Percentiles rank a stretch among this genome's conserved stretches.
Conservation (phyloP, 2,329 filamentous ascomycete genomes). For the Aspergillus sergii region DNA sequence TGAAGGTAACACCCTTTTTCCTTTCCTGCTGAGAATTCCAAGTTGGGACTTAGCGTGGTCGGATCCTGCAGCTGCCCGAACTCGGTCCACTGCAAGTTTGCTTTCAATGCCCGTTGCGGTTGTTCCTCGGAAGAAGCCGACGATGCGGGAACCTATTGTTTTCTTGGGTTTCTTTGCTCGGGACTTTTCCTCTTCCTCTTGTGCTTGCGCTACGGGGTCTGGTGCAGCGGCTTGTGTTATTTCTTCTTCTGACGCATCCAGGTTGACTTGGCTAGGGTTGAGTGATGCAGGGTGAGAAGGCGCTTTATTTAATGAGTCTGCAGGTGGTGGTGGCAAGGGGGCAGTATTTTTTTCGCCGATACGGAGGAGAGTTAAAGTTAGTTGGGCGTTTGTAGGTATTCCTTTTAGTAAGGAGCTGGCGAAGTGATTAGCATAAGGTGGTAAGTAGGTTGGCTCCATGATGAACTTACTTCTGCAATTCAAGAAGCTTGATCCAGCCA, state of each 20-base stretch:
- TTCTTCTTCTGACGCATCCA: slow-evolving; percentile 67
- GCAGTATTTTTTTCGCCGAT: slow-evolving; percentile 83
- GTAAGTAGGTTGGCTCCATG: too few relatives aligned
- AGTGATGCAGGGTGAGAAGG: slow-evolving; percentile 38
- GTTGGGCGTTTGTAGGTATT: slow-evolving; percentile 82
- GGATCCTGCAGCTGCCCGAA: slow-evolving; percentile 66
- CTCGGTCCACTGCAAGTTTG: slow-evolving; percentile 70
- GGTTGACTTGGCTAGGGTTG: slow-evolving; percentile 49
- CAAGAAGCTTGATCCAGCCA: slow-evolving; percentile 74
- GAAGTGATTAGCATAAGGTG: not conserved
- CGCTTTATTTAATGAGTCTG: slow-evolving; percentile 27
- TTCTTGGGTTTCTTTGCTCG: slow-evolving; percentile 23
- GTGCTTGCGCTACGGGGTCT: slow-evolving; percentile 53
- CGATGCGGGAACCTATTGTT: slow-evolving; percentile 56
- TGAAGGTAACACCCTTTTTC: slow-evolving; percentile 45
- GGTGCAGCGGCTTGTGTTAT: slow-evolving; percentile 64
- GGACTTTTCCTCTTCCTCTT: slow-evolving; percentile 60
- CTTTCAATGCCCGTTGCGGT: slow-evolving; percentile 73
- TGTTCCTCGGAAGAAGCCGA: slow-evolving; percentile 69
- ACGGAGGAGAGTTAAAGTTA: slow-evolving; percentile 78
- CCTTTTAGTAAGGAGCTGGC: slow-evolving; percentile 70
- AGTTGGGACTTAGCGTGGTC: slow-evolving; percentile 70
- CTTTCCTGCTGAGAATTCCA: slow-evolving; percentile 64
- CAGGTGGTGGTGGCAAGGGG: slow-evolving; percentile 68
- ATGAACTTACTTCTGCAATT: slow-evolving; percentile 64